These are phyloP conservation scores for Hericium alpestre DNA, from an alignment of 768 basidiomycete species.

Conservation along the genomic window DNA sequence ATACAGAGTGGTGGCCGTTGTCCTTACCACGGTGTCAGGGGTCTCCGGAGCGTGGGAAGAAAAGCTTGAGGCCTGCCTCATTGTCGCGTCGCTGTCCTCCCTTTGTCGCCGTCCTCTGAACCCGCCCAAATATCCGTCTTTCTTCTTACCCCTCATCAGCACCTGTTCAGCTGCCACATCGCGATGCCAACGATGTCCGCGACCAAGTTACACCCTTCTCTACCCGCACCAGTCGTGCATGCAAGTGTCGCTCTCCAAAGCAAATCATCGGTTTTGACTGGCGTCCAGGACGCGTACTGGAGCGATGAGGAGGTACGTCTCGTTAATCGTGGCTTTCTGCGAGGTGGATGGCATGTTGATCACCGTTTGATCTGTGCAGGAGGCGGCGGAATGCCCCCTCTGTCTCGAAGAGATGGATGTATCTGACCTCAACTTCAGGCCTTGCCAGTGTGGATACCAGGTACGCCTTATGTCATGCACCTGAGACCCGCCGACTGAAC, in stretches of 20 bases:
- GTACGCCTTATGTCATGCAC: slow-evolving; percentile 27
- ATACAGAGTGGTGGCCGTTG: not conserved
- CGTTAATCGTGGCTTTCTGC: not conserved
- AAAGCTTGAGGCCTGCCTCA: slow-evolving; percentile 8
- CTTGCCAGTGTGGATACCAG: slow-evolving; percentile 98
- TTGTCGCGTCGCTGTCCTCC: slow-evolving; percentile 10
- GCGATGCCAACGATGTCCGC: slow-evolving; percentile 31
- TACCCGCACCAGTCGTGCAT: slow-evolving; percentile 68
- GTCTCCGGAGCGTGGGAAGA: slow-evolving; percentile 3
- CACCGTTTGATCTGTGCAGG: slow-evolving; percentile 37
- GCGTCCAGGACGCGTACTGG: slow-evolving; percentile 95
- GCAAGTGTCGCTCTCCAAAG: slow-evolving; percentile 63
- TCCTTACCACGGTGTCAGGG: not conserved
- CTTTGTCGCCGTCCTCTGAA: not conserved
- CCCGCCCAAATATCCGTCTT: not conserved
- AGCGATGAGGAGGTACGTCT: slow-evolving; percentile 79
- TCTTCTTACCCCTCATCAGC: not conserved
- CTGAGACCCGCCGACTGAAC: slow-evolving; percentile 1
- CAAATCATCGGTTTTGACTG: slow-evolving; percentile 78
- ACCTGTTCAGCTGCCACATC: not conserved
- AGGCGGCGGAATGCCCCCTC: slow-evolving; percentile 94
- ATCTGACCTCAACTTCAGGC: slow-evolving; percentile 98
- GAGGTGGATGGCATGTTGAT: not conserved
- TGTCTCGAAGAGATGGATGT: slow-evolving; percentile 99
- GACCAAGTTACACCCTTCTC: slow-evolving; percentile 47